These are phyloP conservation scores for Phytopythium vexans DNA, from an alignment of 352 stramenopile genomes.

Conservation along the genomic window DNA sequence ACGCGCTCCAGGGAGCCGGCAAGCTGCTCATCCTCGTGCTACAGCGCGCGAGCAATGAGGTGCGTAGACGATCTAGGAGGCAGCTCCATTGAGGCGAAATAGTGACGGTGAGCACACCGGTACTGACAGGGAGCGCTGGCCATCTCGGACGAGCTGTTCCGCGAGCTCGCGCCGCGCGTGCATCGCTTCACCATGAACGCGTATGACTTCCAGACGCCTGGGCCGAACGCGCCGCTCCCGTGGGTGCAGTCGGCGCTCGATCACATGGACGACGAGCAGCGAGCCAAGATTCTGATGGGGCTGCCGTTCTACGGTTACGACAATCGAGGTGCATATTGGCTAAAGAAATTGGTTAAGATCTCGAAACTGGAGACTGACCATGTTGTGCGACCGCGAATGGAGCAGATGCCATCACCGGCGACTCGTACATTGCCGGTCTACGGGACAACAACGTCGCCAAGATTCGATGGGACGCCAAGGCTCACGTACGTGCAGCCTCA, in stretches of 20 bases:
- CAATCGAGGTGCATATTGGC: constrained; percentile 35
- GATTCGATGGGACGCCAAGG: constrained; percentile 46
- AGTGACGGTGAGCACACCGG: background rate
- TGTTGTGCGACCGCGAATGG: background rate
- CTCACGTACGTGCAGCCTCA: constrained; percentile 27
- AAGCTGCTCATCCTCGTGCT: constrained; percentile 70
- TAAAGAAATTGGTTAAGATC: too few species aligned
- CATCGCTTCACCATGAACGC: constrained; percentile 84
- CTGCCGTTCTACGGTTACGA: constrained; percentile 83
- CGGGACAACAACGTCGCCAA: constrained; percentile 32
- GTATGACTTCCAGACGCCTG: constrained; percentile 64
- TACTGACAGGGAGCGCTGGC: constrained; percentile 35
- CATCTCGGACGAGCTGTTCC: constrained; percentile 54
- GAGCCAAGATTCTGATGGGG: constrained; percentile 63
- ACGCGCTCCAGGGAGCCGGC: constrained; percentile 37
- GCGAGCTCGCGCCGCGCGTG: constrained; percentile 51
- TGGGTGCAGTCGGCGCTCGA: constrained; percentile 66
- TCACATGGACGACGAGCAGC: constrained; percentile 38
- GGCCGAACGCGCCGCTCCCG: constrained; percentile 61
- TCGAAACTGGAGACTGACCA: background rate
- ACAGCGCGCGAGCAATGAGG: constrained; percentile 48
- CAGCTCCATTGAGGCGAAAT: background rate
- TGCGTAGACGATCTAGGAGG: constrained; percentile 4
- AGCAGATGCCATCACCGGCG: constrained; percentile 42
- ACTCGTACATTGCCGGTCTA: constrained; percentile 36